phyloP scores from a whole-genome alignment of 202 grass and related monocot species.

The Eragrostis tef region DNA sequence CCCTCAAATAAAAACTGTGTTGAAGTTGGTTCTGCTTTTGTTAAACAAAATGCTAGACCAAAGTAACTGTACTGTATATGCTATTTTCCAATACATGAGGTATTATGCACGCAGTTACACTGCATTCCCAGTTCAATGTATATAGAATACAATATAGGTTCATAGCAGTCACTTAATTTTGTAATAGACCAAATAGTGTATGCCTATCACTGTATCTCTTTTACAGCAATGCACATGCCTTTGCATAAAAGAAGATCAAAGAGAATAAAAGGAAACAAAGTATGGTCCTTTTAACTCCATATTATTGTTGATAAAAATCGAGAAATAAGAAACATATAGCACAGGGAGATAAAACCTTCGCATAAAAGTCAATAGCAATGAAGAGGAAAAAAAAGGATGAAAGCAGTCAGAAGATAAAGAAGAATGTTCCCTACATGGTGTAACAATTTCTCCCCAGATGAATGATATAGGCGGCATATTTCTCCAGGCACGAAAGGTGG shows the following conservation, averaged over 20 bases:
- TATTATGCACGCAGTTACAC: slow-evolving; percentile 37
- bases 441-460: slow-evolving; percentile 83
- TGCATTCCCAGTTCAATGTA: slow-evolving; percentile 24
- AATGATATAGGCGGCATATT: slow-evolving; percentile 91
- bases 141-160: not conserved
- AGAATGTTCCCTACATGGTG: slow-evolving; percentile 75
- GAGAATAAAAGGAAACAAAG: slow-evolving; percentile 33
- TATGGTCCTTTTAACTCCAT: slow-evolving; percentile 6
- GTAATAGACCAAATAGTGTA: slow-evolving; percentile 9
- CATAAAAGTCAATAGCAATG: slow-evolving; percentile 24
- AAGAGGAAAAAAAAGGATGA: slow-evolving; percentile 23
- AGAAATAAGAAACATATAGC: slow-evolving; percentile 15
- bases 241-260: slow-evolving; percentile 16
- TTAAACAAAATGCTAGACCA: slow-evolving; percentile 21
- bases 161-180: not conserved
- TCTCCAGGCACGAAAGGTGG: slow-evolving; percentile 97
- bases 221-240: slow-evolving; percentile 14
- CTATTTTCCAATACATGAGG: slow-evolving; percentile 23
- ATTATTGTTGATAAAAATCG: slow-evolving; percentile 21
- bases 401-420: slow-evolving; percentile 28
- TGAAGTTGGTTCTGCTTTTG: slow-evolving; percentile 25
- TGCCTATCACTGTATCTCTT: not conserved
- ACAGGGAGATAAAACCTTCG: not conserved
- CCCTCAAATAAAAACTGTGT: slow-evolving; percentile 35
- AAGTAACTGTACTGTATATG: slow-evolving; percentile 22